Evolutionary conservation across 2,329 filamentous ascomycete species (phyloP).

Genomic region (Polychaeton citri): DNA sequence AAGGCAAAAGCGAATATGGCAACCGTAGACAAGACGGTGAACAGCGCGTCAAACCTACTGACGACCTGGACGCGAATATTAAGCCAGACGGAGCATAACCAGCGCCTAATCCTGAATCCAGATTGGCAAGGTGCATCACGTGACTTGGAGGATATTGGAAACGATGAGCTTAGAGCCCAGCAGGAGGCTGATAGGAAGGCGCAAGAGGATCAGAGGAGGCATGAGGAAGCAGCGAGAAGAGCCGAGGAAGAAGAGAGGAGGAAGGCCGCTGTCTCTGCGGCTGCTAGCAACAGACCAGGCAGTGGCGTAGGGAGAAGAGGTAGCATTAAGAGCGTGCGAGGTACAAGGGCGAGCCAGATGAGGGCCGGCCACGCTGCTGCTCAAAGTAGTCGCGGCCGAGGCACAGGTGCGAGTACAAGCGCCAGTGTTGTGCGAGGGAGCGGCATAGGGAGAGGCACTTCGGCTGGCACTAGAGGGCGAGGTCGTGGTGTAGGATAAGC

Average conservation of each 20-base stretch:
- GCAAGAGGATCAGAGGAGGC: conserved; percentile 64
- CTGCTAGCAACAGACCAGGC: conserved; percentile 1
- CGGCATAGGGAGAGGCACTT: conserved; percentile 41
- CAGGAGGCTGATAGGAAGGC: conserved; percentile 66
- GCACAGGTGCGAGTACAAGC: background rate
- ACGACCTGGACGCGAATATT: conserved; percentile 95
- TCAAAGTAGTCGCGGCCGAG: background rate
- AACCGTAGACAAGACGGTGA: conserved; percentile 73
- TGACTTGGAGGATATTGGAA: conserved; percentile 76
- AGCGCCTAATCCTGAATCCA: conserved; percentile 77
- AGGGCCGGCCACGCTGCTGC: background rate
- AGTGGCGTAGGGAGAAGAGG: conserved; percentile 18
- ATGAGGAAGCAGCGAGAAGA: conserved; percentile 42
- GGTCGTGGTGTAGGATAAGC: conserved; percentile 18
- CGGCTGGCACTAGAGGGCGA: conserved; percentile 25
- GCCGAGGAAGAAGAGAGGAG: conserved; percentile 41
- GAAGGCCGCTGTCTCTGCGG: conserved; percentile 38
- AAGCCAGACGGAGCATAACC: conserved; percentile 94
- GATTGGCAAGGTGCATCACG: conserved; percentile 80
- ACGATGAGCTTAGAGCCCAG: conserved; percentile 58
- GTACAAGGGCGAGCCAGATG: conserved; percentile 11
- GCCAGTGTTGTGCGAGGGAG: conserved; percentile 2
- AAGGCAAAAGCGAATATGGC: conserved; percentile 66
- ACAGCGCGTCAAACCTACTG: conserved; percentile 75
- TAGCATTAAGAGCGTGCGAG: conserved; percentile 22